Evolutionary conservation across 345 rosid species (phyloP), one percentile per base, ranked within the genome.

Genomic region (Populus davidiana): DNA sequence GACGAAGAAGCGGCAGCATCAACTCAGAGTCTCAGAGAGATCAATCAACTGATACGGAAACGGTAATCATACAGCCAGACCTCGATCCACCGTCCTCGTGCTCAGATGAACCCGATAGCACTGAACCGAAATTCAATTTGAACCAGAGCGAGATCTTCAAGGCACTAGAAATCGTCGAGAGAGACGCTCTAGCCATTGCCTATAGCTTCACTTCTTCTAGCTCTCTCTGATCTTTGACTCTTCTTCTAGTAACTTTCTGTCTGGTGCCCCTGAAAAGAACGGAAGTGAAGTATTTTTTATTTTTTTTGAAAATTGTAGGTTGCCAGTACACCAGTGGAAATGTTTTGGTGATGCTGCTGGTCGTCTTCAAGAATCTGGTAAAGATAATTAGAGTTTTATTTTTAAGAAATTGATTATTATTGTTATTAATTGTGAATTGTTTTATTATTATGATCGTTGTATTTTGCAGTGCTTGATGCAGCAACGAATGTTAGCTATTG

Each of bases 321-420:
- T 49, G 92, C 92, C 21, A 74, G 83, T 35, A 81, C 86, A 83
- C 89, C 98, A 1, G 92, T 87, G 59, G 97, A 95, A 79, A 31
- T 93, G 97, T 84, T 93, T 95, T 68, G 92, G 87, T 21, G 97
- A 93, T 74, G 94, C 97, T 63, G 89, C 87, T 0, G 98, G 97
- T 52, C 86, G 87, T 59, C 90, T 93, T 75, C 98, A 95, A 70
- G 99, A 92, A 71, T 86, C 92, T 8, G 93, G 99, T 90, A 73
- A 66, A 33, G 72, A 38, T 25, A 23, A 25, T 35, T 31, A 2
- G 69, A 16, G 1, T 0, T 31, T 72, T 21, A 6, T 72, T 52
- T 72, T 49, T 52, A 25, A 52, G 59, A 27, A 65, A 29, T n/a
- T 72, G 27, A 16, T 6, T 8, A 39, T 70, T 43, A 5, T 47